Evolutionary conservation across 176 grass and related monocot genomes (phyloP).

Genomic region (Hsuehochloa calcarea): DNA sequence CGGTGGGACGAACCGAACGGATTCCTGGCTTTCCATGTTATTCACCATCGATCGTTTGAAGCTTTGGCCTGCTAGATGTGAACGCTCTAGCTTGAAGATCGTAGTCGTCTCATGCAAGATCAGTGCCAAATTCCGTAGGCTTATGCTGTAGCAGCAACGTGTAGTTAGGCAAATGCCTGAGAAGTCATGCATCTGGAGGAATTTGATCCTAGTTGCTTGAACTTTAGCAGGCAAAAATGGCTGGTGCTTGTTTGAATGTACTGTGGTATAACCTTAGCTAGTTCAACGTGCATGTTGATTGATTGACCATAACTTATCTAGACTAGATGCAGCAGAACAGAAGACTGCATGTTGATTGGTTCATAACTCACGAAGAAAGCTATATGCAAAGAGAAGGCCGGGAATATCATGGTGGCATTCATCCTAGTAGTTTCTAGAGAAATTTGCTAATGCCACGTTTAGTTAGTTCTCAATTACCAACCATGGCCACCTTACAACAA

Average conservation of each 20-base stretch:
- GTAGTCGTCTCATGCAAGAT: not conserved
- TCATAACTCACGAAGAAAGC: not conserved
- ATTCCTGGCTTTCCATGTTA: not conserved
- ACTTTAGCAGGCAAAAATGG: not conserved
- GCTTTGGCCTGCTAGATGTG: not conserved
- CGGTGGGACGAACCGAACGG: not conserved
- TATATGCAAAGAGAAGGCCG: not conserved
- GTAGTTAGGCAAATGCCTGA: not conserved
- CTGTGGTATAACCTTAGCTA: not conserved
- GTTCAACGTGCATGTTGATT: not conserved
- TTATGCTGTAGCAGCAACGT: not conserved
- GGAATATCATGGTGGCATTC: not conserved
- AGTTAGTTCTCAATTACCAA: not conserved
- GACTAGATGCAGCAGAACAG: not conserved
- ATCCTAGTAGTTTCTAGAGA: not conserved
- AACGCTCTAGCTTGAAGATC: not conserved
- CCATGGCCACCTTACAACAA: not conserved
- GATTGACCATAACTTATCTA: not conserved
- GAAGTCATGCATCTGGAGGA: not conserved
- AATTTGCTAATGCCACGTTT: not conserved
- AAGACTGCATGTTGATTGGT: not conserved
- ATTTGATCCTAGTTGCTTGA: not conserved
- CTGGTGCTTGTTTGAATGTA: not conserved
- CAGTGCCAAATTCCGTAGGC: not conserved
- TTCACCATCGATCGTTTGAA: not conserved